Conservation (phyloP, 176 grass and related monocot genomes). For the Hsuehochloa calcarea region DNA sequence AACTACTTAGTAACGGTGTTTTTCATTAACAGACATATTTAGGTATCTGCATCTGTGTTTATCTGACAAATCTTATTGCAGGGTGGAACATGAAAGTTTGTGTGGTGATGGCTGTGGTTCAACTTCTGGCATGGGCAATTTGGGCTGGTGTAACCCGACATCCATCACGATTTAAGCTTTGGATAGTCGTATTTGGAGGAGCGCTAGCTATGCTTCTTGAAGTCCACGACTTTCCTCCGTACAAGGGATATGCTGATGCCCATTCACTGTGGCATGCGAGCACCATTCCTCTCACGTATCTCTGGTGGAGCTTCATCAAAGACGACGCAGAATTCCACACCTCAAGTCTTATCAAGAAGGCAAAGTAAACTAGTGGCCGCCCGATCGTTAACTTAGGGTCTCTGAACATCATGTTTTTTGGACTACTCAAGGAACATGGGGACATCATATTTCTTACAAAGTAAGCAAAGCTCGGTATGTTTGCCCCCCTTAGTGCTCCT, state of each 20-base stretch:
- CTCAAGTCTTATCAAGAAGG: conserved; percentile 45
- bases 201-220: conserved; percentile 79
- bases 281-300: conserved; percentile 43
- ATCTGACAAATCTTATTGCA: conserved; percentile 33
- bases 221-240: conserved; percentile 75
- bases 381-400: conserved; percentile 21
- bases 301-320: conserved; percentile 55
- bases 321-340: conserved; percentile 44
- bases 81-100: conserved; percentile 99
- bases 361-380: not conserved
- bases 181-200: conserved; percentile 56
- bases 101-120: conserved; percentile 63
- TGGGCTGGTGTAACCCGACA: conserved; percentile 67
- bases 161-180: conserved; percentile 72
- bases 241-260: conserved; percentile 74
- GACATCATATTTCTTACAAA: not conserved
- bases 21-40: conserved; percentile 7
- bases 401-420: conserved; percentile 33
- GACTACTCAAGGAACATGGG: conserved; percentile 38
- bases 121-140: conserved; percentile 79
- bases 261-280: conserved; percentile 55
- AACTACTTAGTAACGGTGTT: not conserved
- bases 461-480: not conserved
- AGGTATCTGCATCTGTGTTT: not conserved
- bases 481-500: not conserved